Evolutionary conservation across 129 eudicot species (phyloP), one percentile per base, ranked within the genome.

Genomic region (Helianthus annuus): DNA sequence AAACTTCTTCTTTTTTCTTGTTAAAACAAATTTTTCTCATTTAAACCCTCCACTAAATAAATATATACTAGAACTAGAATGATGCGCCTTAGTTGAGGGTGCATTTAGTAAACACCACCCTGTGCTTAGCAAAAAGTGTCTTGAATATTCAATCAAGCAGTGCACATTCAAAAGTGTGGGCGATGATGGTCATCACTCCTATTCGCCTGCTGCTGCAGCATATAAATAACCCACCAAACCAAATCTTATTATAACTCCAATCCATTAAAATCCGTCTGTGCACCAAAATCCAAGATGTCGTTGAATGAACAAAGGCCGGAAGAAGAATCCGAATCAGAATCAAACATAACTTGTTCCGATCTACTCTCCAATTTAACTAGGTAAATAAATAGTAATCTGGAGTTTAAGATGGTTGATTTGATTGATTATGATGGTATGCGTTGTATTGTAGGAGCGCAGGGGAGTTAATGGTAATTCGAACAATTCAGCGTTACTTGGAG

Each of bases 391-490:
- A 32, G 36, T 32, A 32, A 32, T 32, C 36, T 13, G 0, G 3
- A 2, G 5, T 14, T 51, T 51, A 17, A 53, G 16, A 1, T 16
- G 2, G 1, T 10, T 16, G 27, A 1, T 53, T 16, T 1, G 5
- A 4, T 0, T 52, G 24, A 52, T 52, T n/a, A n/a, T 52, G 24
- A 52, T 52, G 22, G 7, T 49, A 13, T 49, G 55, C 16, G 29
- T 48, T 48, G 15, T 56, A 32, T 16, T 68, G 56, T 2, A 77
- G 81, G 76, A 64, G 39, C 4, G 22, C 40, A 51, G 38, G 53
- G 76, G 81, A 77, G 53, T 16, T 77, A 55, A 24, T 38, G 57
- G 12, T 77, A 62, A 70, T 77, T 48, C 57, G 48, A 77, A 24
- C 40, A 3, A 22, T 77, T 24, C 54, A 52, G 65, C 76, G 70